These are phyloP conservation scores for Scheffersomyces segobiensis DNA, from an alignment of 1,139 yeast genomes.

Conservation along the genomic window DNA sequence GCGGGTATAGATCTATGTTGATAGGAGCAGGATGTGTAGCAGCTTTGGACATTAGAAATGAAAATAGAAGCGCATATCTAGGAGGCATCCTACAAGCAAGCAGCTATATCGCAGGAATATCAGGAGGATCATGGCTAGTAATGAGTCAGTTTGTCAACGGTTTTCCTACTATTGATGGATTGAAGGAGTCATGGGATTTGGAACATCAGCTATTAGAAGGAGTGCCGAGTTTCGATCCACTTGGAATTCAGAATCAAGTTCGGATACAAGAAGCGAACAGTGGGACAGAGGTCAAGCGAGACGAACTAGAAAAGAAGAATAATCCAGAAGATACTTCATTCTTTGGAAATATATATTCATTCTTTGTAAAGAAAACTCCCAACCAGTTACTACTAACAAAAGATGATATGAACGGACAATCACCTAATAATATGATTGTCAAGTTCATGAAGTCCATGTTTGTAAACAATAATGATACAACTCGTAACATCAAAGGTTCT, in stretches of 20 bases:
- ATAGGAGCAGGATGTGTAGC: conserved; percentile 62
- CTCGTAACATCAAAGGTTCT: conserved; percentile 19
- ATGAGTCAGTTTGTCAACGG: conserved; percentile 52
- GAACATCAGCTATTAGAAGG: conserved; percentile 56
- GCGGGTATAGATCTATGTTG: conserved; percentile 71
- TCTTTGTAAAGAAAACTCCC: conserved; percentile 7
- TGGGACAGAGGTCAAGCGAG: conserved; percentile 15
- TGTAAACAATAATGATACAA: neutral
- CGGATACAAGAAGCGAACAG: neutral
- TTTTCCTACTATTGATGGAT: conserved; percentile 37
- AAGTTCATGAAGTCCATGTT: conserved; percentile 3
- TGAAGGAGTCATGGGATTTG: conserved; percentile 43
- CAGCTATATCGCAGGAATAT: conserved; percentile 59
- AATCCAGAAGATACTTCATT: conserved; percentile 12
- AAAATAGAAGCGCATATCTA: conserved; percentile 29
- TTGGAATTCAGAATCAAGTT: conserved; percentile 5
- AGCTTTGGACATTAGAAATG: conserved; percentile 52
- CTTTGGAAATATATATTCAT: conserved; percentile 11
- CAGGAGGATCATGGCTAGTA: conserved; percentile 73
- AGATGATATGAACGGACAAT: neutral
- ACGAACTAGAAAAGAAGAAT: conserved; percentile 19
- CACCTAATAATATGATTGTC: neutral
- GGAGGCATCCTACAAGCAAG: conserved; percentile 57
- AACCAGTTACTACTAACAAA: neutral
- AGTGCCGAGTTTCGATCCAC: conserved; percentile 47